A percentile compares a stretch with the other conserved stretches of the same genome.
Evolutionary conservation across 164 flowering plant species (phyloP).

Genomic region (Berberis vulgaris): DNA sequence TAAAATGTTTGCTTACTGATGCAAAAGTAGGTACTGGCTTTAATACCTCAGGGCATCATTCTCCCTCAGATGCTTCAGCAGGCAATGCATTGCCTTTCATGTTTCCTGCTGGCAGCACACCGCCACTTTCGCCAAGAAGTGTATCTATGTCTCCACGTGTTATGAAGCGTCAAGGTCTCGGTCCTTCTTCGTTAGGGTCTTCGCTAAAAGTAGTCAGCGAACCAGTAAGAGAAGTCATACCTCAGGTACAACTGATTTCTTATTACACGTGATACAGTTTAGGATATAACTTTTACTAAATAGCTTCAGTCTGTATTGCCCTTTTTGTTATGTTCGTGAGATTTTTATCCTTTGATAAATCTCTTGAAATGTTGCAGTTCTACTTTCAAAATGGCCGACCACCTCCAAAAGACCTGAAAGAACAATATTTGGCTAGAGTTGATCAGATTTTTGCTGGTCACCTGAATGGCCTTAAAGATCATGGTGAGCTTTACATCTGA

Average conservation of each 20-base stretch:
- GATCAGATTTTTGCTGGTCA: slow-evolving; percentile 68
- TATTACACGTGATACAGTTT: background rate
- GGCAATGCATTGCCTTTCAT: slow-evolving; percentile 78
- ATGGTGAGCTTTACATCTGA: slow-evolving; percentile 42
- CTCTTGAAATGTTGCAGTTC: slow-evolving; percentile 56
- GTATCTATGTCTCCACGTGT: slow-evolving; percentile 89
- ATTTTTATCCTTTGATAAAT: background rate
- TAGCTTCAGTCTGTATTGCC: background rate
- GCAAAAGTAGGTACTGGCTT: slow-evolving; percentile 70
- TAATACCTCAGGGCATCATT: slow-evolving; percentile 46
- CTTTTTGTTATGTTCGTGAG: background rate
- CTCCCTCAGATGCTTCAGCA: slow-evolving; percentile 43
- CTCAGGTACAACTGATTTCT: slow-evolving; percentile 51
- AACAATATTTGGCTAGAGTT: slow-evolving; percentile 51
- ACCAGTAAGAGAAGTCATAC: slow-evolving; percentile 77
- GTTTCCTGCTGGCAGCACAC: slow-evolving; percentile 96
- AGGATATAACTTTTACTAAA: background rate
- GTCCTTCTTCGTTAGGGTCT: slow-evolving; percentile 77
- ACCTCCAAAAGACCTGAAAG: slow-evolving; percentile 73
- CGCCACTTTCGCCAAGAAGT: slow-evolving; percentile 98
- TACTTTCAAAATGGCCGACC: slow-evolving; percentile 95
- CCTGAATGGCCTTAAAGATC: slow-evolving; percentile 60
- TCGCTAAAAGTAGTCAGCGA: slow-evolving; percentile 79
- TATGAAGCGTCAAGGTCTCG: slow-evolving; percentile 55
- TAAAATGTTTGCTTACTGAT: slow-evolving; percentile 72